These are phyloP conservation scores for Trichothecium sympodiale DNA, from an alignment of 2,329 filamentous ascomycete species.

Conservation along the genomic window DNA sequence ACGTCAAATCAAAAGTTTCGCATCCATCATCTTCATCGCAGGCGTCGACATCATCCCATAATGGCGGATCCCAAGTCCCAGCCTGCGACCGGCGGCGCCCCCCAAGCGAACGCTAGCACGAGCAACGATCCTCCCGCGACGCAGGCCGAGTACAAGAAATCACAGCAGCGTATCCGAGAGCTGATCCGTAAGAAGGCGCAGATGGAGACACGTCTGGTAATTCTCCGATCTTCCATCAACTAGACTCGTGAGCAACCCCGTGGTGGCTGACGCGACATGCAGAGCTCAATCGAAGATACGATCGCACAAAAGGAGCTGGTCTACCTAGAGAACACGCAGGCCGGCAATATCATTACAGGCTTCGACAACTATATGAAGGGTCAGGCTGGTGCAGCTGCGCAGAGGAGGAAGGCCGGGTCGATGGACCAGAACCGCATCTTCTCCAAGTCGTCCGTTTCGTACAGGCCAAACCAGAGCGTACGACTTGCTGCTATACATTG, in stretches of 20 bases:
- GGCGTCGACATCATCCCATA: not conserved
- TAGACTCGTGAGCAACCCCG: no score
- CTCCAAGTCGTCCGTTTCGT: constrained; percentile 52
- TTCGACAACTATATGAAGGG: constrained; percentile 99
- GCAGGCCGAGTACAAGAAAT: constrained; percentile 38
- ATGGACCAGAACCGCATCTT: constrained; percentile 67
- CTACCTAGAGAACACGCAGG: constrained; percentile 83
- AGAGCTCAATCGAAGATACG: constrained; percentile 54
- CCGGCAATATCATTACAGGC: constrained; percentile 91
- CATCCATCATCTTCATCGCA: not conserved
- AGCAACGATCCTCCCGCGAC: constrained; percentile 18
- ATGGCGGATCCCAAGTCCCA: constrained; percentile 22
- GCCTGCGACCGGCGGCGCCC: constrained; percentile 9
- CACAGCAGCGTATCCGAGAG: constrained; percentile 35
- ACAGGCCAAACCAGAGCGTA: constrained; percentile 31
- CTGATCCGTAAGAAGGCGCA: constrained; percentile 31
- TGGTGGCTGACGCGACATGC: not conserved
- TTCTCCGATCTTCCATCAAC: no score
- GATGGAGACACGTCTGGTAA: constrained; percentile 25
- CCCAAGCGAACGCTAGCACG: no score
- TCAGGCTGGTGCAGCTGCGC: constrained; percentile 48
- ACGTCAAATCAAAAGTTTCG: no score
- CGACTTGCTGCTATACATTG: constrained; percentile 8
- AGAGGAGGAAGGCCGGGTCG: constrained; percentile 52
- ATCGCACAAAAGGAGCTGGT: constrained; percentile 76